Conservation (phyloP, 2,329 filamentous ascomycete species). For the Xylariales sp. region DNA sequence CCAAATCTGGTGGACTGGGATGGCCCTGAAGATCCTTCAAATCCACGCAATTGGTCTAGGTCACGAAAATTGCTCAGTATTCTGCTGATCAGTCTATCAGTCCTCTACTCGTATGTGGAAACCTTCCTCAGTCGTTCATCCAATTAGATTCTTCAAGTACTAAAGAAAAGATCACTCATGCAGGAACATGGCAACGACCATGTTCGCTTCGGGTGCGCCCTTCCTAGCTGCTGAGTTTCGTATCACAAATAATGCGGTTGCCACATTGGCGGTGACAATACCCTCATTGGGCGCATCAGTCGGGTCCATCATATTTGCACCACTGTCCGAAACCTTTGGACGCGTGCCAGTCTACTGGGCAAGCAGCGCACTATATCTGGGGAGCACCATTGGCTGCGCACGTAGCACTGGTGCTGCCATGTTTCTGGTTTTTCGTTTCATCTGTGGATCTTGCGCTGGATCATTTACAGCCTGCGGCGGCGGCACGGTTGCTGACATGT, state of each 20-base stretch:
- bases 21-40: neutral
- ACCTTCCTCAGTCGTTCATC: no score
- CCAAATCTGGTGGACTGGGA: conserved; percentile 1
- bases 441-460: conserved; percentile 16
- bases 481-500: conserved; percentile 7
- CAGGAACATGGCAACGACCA: conserved; percentile 9
- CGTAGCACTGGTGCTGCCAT: conserved; percentile 14
- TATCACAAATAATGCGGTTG: conserved; percentile 3
- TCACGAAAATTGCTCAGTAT: no score
- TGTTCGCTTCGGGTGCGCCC: conserved; percentile 7
- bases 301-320: conserved; percentile 55
- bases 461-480: conserved; percentile 12
- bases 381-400: conserved; percentile 23
- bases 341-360: conserved; percentile 46
- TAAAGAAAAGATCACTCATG: no score
- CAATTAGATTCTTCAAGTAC: no score
- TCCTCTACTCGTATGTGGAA: no score
- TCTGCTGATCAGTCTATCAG: no score
- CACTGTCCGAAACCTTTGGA: conserved; percentile 57
- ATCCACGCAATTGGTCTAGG: conserved; percentile 1
- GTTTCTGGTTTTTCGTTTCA: conserved; percentile 23
- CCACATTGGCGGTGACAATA: conserved; percentile 5
- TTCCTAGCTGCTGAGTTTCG: conserved; percentile 6
- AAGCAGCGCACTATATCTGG: conserved; percentile 40
- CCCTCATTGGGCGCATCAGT: conserved; percentile 8